A percentile compares a stretch with the other conserved stretches of the same genome.
phyloP scores from a whole-genome alignment of 2,329 filamentous ascomycete genomes.

The Hymenoscyphus fructigenus region DNA sequence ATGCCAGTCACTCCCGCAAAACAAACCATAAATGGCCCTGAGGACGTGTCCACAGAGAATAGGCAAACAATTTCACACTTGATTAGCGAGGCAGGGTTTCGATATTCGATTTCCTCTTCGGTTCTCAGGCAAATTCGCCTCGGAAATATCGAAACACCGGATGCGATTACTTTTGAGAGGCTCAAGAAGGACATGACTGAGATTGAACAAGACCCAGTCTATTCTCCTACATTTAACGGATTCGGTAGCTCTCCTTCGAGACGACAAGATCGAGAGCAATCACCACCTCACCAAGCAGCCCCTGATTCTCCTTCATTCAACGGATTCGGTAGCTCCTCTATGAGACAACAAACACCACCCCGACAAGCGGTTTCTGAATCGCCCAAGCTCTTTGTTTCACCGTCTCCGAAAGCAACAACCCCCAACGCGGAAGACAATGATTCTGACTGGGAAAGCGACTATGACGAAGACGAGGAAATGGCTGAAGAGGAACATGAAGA shows the following conservation, averaged over 20 bases:
- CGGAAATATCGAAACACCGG: slow-evolving; percentile 29
- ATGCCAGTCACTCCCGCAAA: neutral
- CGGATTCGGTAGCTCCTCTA: slow-evolving; percentile 34
- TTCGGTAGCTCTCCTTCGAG: slow-evolving; percentile 33
- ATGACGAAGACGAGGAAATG: neutral
- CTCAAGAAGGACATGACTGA: slow-evolving; percentile 28
- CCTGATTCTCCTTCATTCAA: slow-evolving; percentile 30
- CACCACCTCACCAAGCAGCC: neutral
- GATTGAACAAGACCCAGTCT: slow-evolving; percentile 20
- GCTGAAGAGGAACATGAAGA: neutral
- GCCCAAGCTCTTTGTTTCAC: neutral
- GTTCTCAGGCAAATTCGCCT: slow-evolving; percentile 32
- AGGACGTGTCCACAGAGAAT: slow-evolving; percentile 27
- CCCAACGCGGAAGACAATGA: slow-evolving; percentile 6
- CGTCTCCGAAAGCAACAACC: neutral
- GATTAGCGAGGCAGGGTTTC: slow-evolving; percentile 49
- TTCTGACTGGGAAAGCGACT: slow-evolving; percentile 3
- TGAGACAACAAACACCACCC: slow-evolving; percentile 13
- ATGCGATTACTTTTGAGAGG: slow-evolving; percentile 26
- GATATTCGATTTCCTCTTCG: slow-evolving; percentile 45
- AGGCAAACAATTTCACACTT: slow-evolving; percentile 44
- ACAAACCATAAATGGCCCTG: neutral
- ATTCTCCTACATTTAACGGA: slow-evolving; percentile 36
- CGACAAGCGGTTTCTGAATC: neutral
- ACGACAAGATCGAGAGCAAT: slow-evolving; percentile 12